Base-by-base conservation (phyloP, 208 protist species). In the Trypanosoma caninum region DNA sequence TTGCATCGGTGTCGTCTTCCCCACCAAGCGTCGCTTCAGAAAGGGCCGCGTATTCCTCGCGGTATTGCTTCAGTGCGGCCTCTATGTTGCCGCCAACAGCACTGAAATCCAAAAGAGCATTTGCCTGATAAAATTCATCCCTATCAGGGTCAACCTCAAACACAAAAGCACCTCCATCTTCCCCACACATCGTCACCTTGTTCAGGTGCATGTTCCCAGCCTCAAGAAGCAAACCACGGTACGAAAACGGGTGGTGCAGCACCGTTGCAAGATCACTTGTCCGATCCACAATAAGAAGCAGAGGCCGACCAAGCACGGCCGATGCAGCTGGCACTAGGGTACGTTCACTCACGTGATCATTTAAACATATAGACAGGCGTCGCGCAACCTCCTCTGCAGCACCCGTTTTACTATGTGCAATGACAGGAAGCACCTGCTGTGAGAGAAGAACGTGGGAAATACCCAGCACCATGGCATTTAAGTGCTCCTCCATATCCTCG, bases 211-310 rank as follows among this genome's bases (percentile, higher is more conserved):
- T 91, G 50, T 76, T 71, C 11, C 77, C 78, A 18, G 84, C 46
- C 59, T 96, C 91, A 8, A 87, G 71, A 6, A 96, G 67, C 11
- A 96, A 69, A 23, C 86, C 85, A 42, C 86, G 87, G 65, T 96
- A 96, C 27, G 83, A 84, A 70, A 93, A 96, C 10, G 87, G 86
- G 72, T 96, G 91, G 69, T 93, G 83, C 30, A 96, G 73, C 28
- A 81, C 78, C 13, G 82, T 83, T 22, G 87, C 81, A 23, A 96
- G 48, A 67, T 96, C 91, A 50, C 69, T 85, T 20, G 75, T 58
- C 22, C 91, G 84, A 56, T 96, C 91, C 10, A 83, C 78, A 25
- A 96, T 59, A 50, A 96, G 75, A 11, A 96, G 74, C 59, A 96
- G 65, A 45, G 91, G 87, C 14, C 90, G 72, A 14, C 84, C 81